phyloP scores from a whole-genome alignment of 192 early-diverging fungal species.

The Gamsiella multidivaricata region DNA sequence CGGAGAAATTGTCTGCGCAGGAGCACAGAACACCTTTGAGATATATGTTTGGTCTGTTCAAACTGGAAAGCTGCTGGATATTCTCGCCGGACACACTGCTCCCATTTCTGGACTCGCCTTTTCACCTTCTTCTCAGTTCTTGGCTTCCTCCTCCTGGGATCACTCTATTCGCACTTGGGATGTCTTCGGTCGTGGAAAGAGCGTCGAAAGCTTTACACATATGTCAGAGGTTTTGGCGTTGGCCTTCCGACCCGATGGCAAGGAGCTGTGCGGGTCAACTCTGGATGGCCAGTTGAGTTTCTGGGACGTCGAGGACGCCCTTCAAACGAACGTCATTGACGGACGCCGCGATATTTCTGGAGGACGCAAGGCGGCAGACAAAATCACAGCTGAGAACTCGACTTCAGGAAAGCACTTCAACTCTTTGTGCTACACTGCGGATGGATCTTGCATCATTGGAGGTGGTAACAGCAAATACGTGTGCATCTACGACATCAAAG shows the following conservation, averaged over 20 bases:
- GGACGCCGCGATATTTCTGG: constrained; percentile 93
- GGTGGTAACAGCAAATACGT: constrained; percentile 97
- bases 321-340: constrained; percentile 82
- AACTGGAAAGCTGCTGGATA: constrained; percentile 97
- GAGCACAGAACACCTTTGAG: constrained; percentile 93
- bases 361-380: constrained; percentile 85
- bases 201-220: constrained; percentile 83
- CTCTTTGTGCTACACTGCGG: constrained; percentile 93
- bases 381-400: constrained; percentile 83
- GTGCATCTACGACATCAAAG: constrained; percentile 91
- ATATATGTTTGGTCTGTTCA: constrained; percentile 99
- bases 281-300: constrained; percentile 94
- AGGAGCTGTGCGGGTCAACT: constrained; percentile 86
- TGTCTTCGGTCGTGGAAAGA: constrained; percentile 87
- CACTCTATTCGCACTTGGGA: constrained; percentile 90
- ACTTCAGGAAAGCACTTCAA: constrained; percentile 91
- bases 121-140: constrained; percentile 80
- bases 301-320: constrained; percentile 88
- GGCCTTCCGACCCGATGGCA: constrained; percentile 90
- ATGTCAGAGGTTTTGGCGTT: constrained; percentile 87
- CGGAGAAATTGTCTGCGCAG: constrained; percentile 97
- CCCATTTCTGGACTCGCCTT: constrained; percentile 90
- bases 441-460: constrained; percentile 90
- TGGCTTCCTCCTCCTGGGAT: constrained; percentile 96
- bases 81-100: constrained; percentile 92